A percentile compares a stretch with the other conserved stretches of the same genome.
Evolutionary conservation across 208 protist species (phyloP).

Genomic region (Hexamita inflata): DNA sequence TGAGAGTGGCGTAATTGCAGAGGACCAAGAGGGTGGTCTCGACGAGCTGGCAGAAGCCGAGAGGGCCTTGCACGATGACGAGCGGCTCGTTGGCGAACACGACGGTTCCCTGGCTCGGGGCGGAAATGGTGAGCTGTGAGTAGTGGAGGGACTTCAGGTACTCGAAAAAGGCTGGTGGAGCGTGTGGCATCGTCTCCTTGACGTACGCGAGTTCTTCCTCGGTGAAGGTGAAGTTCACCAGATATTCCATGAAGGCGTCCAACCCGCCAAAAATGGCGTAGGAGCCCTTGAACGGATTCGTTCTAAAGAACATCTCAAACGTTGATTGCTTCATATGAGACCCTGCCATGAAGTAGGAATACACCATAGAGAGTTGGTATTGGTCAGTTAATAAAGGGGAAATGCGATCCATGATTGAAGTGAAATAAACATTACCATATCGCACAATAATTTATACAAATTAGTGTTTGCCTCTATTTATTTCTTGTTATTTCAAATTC

Average conservation of each 20-base stretch:
- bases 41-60: slow-evolving; percentile 56
- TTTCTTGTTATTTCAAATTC: too few species aligned
- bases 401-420: too few species aligned
- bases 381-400: slow-evolving; percentile 30
- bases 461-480: too few species aligned
- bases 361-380: slow-evolving; percentile 33
- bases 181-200: slow-evolving; percentile 24
- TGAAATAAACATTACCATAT: too few species aligned
- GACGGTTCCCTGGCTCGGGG: slow-evolving; percentile 43
- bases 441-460: too few species aligned
- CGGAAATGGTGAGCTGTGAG: slow-evolving; percentile 45
- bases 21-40: slow-evolving; percentile 57
- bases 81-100: slow-evolving; percentile 59
- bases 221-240: slow-evolving; percentile 46
- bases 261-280: slow-evolving; percentile 61
- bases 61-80: slow-evolving; percentile 57
- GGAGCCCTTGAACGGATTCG: slow-evolving; percentile 62
- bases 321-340: slow-evolving; percentile 49
- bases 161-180: slow-evolving; percentile 34
- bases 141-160: slow-evolving; percentile 39
- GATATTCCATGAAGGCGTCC: slow-evolving; percentile 48
- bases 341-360: slow-evolving; percentile 17
- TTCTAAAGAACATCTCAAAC: slow-evolving; percentile 68
- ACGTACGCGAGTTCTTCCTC: slow-evolving; percentile 46
- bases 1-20: slow-evolving; percentile 57